Percentiles rank a stretch among this genome's conserved stretches.
Conservation (phyloP, 2,329 filamentous ascomycete genomes). For the Fusarium sp. region DNA sequence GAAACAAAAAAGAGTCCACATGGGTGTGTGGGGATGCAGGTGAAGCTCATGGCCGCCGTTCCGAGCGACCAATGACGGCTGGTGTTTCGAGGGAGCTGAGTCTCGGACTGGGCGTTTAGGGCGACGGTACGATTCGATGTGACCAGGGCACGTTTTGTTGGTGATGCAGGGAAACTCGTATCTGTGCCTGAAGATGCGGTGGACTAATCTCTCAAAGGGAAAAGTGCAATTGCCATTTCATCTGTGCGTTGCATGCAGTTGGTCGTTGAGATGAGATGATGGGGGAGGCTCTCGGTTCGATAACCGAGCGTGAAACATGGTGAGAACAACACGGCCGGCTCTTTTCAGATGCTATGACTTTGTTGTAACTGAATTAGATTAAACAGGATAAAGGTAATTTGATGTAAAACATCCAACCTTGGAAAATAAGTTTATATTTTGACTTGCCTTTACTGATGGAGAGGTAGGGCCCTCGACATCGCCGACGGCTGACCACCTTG, state of each 20-base stretch:
- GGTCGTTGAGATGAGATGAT: neutral
- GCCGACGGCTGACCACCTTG: neutral
- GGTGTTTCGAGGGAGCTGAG: slow-evolving; percentile 7
- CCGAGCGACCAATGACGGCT: slow-evolving; percentile 26
- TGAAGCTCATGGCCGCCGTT: slow-evolving; percentile 10
- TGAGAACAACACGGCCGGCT: neutral
- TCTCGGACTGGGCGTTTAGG: neutral
- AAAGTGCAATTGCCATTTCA: neutral
- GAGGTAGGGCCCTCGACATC: neutral
- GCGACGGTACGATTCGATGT: slow-evolving; percentile 3
- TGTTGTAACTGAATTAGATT: neutral
- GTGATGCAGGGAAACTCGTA: slow-evolving; percentile 12
- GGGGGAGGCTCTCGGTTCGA: slow-evolving; percentile 3
- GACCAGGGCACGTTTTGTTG: slow-evolving; percentile 15
- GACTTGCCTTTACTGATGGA: neutral
- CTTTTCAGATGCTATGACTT: neutral
- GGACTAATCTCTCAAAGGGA: neutral
- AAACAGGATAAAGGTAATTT: neutral
- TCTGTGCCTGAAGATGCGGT: neutral
- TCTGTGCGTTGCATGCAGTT: neutral
- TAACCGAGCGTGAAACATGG: slow-evolving; percentile 18
- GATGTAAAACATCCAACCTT: neutral
- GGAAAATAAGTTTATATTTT: neutral
- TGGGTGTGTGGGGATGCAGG: slow-evolving; percentile 25
- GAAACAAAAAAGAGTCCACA: neutral